These are phyloP conservation scores for Aspergillus fischeri DNA, from an alignment of 2,329 filamentous ascomycete species.

Conservation along the genomic window DNA sequence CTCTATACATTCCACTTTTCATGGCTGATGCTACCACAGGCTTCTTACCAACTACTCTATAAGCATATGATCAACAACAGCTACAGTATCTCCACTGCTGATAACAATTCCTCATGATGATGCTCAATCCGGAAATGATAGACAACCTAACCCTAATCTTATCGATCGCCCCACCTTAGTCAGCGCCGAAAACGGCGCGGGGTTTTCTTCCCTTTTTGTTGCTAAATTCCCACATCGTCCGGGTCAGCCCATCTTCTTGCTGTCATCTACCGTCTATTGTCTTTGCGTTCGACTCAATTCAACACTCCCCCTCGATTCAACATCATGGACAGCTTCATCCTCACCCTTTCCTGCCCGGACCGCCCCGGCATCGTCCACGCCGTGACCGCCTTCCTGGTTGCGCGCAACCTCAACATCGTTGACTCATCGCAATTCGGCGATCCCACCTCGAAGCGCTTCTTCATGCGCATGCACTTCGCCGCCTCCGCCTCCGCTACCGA, in stretches of 20 bases:
- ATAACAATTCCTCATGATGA: no score
- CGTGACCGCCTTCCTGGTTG: slow-evolving; percentile 72
- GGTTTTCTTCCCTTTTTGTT: neutral
- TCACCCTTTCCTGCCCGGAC: slow-evolving; percentile 80
- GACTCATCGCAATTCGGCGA: slow-evolving; percentile 84
- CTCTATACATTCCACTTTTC: no score
- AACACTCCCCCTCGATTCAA: slow-evolving; percentile 21
- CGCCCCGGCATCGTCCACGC: slow-evolving; percentile 81
- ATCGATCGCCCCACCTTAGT: slow-evolving; percentile 15
- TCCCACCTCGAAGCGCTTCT: slow-evolving; percentile 69
- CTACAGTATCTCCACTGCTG: no score
- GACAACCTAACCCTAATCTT: slow-evolving; percentile 11
- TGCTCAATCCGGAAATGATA: neutral
- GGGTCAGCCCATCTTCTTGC: neutral
- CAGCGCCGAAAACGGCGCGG: slow-evolving; percentile 6
- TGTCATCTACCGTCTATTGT: no score
- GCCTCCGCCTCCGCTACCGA: slow-evolving; percentile 35
- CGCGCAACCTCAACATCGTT: slow-evolving; percentile 72
- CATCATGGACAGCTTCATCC: slow-evolving; percentile 57
- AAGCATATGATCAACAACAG: no score
- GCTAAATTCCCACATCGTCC: neutral
- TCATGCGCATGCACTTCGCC: slow-evolving; percentile 83
- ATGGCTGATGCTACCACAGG: no score
- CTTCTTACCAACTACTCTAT: neutral
- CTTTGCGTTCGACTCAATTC: slow-evolving; percentile 9